phyloP scores from a whole-genome alignment of 495 filamentous ascomycete species.

The Chlorociboria aeruginascens region DNA sequence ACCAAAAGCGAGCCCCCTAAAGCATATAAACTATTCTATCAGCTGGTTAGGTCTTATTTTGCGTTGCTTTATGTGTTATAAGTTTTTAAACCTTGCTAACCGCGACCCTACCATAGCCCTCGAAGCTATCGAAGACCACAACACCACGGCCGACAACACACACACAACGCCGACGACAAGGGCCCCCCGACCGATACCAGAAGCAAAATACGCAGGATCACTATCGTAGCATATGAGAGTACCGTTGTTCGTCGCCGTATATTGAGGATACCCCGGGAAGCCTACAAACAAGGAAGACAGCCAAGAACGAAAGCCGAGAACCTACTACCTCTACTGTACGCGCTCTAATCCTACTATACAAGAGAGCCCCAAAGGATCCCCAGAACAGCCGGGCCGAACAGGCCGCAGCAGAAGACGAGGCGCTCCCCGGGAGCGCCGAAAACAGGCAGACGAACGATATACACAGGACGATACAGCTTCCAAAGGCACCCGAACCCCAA shows the following conservation, averaged over 20 bases:
- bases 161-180: slow-evolving; percentile 4
- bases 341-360: slow-evolving; percentile 6
- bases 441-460: slow-evolving; percentile 1
- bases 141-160: slow-evolving; percentile 3
- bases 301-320: background rate
- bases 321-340: background rate
- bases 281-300: background rate
- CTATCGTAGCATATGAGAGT: too few species aligned
- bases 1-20: background rate
- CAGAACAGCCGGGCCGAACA: background rate
- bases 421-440: background rate
- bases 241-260: too few species aligned
- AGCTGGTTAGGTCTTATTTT: slow-evolving; percentile 2
- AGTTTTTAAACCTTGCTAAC: background rate
- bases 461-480: background rate
- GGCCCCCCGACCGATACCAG: slow-evolving; percentile 5
- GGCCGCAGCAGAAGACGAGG: background rate
- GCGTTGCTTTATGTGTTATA: background rate
- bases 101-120: background rate
- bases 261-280: slow-evolving; percentile 9
- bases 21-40: slow-evolving; percentile 1
- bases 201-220: slow-evolving; percentile 16
- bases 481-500: background rate
- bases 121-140: background rate
- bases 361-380: background rate